Evolutionary conservation across 2,329 filamentous ascomycete genomes (phyloP), one percentile per base, ranked within the genome.

Genomic region (Berkeleyomyces rouxiae): DNA sequence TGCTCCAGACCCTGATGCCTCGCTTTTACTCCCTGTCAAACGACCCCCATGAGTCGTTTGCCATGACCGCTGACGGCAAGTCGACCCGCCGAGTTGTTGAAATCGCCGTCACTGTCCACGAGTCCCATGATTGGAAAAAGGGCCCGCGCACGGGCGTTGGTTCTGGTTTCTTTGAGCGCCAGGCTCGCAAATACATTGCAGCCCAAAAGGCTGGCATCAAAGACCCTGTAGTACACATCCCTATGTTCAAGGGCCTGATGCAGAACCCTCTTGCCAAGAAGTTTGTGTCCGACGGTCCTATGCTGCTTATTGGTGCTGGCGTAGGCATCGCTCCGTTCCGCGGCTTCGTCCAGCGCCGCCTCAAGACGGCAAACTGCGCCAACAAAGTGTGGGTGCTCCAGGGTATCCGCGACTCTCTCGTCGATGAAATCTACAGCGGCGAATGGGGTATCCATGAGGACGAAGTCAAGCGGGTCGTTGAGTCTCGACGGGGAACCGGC

Each of bases 191-290:
- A 67, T 87, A 88, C 70, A 80, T 92, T 68, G 79, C 81, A 11
- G 84, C 87, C 0, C 83, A 89, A 70, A 74, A 78, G 42, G 74
- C 78, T 1, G 86, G 86, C 57, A 77, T 80, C 62, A 73, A 73
- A 66, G 44, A 63, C 13, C 71, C 97, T 13, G 57, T 63, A 4
- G 55, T 65, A 4, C 84, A 88, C 68, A 78, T 97, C 4, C 93
- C 93, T 68, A 96, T 99, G 89, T 99, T 99, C 82, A 90, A 95
- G 70, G 93, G 93, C 0, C 79, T 99, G 51, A 99, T 99, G 93
- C 86, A 90, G 66, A 99, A 99, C 72, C 93, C 93, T 0, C 81
- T 99, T 1, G 93, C 91, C 9, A 87, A 86, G 70, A 85, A 96
- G 70, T 99, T 97, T 71, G 86, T 90, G 61, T 85, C 88, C 2